A percentile compares a stretch with the other conserved stretches of the same genome.
Evolutionary conservation across 495 filamentous ascomycete species (phyloP).

Genomic region (Friedmanniomyces endolithicus): DNA sequence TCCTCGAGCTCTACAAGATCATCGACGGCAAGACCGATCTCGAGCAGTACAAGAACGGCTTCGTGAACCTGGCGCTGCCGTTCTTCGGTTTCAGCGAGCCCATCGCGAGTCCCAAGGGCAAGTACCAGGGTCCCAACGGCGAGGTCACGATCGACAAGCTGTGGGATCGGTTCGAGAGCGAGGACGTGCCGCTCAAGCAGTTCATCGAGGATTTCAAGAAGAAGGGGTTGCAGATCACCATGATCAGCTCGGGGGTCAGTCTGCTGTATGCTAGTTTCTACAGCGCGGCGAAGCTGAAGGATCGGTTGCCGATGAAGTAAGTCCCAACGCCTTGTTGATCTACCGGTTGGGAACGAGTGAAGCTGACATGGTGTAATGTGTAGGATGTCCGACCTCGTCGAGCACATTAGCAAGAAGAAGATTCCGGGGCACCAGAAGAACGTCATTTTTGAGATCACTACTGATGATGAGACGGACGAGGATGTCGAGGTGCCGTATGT

Average conservation of each 20-base stretch:
- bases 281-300: constrained; percentile 75
- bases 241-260: constrained; percentile 94
- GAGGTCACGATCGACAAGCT: constrained; percentile 87
- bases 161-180: constrained; percentile 94
- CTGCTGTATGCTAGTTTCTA: constrained; percentile 95
- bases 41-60: constrained; percentile 98
- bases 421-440: constrained; percentile 88
- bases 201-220: constrained; percentile 69
- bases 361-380: constrained; percentile 4
- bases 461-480: constrained; percentile 78
- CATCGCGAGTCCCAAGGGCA: constrained; percentile 81
- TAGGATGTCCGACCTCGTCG: constrained; percentile 77
- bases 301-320: constrained; percentile 56
- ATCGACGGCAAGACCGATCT: constrained; percentile 88
- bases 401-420: constrained; percentile 78
- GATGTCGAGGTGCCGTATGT: constrained; percentile 98
- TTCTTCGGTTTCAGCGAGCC: constrained; percentile 98
- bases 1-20: constrained; percentile 92
- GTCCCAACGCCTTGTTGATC: constrained; percentile 23
- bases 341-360: too few relatives aligned
- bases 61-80: constrained; percentile 89
- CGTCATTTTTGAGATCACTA: constrained; percentile 90
- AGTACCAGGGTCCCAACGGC: constrained; percentile 59
- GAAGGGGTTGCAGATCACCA: constrained; percentile 70
- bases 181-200: constrained; percentile 70